Evolutionary conservation across 371 early-diverging fungal species (phyloP).

Genomic region (Umbelopsis sp.): DNA sequence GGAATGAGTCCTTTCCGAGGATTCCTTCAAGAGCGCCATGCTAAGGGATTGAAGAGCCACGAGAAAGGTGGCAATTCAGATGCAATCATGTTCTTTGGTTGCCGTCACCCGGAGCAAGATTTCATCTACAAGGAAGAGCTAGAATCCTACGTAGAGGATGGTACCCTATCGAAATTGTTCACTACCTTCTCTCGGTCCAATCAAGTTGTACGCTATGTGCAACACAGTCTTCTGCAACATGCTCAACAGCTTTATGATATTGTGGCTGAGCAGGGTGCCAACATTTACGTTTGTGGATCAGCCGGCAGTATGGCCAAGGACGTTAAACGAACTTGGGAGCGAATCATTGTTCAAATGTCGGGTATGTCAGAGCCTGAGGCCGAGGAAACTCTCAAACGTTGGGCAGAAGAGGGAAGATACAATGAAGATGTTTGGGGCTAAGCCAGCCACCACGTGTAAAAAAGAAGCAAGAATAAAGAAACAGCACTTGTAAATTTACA

Average conservation of each 20-base stretch:
- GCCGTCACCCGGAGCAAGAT: constrained; percentile 72
- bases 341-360: constrained; percentile 40
- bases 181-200: constrained; percentile 72
- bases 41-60: constrained; percentile 26
- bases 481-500: background rate
- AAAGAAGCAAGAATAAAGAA: background rate
- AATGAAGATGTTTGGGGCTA: constrained; percentile 61
- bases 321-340: constrained; percentile 42
- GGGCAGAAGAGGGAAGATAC: constrained; percentile 41
- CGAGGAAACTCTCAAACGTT: constrained; percentile 27
- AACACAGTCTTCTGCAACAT: constrained; percentile 46
- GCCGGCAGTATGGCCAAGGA: constrained; percentile 49
- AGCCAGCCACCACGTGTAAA: background rate
- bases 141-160: constrained; percentile 46
- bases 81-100: constrained; percentile 79
- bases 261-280: constrained; percentile 25
- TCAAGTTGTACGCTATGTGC: constrained; percentile 43
- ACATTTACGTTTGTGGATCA: constrained; percentile 48
- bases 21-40: constrained; percentile 59
- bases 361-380: constrained; percentile 39
- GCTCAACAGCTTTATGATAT: constrained; percentile 40
- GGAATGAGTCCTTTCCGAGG: constrained; percentile 93
- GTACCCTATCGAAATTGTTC: constrained; percentile 56
- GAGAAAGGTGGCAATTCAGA: constrained; percentile 30
- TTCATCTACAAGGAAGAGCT: constrained; percentile 75